Evolutionary conservation across 768 basidiomycete genomes (phyloP).

Genomic region (Suillus tomentosus): DNA sequence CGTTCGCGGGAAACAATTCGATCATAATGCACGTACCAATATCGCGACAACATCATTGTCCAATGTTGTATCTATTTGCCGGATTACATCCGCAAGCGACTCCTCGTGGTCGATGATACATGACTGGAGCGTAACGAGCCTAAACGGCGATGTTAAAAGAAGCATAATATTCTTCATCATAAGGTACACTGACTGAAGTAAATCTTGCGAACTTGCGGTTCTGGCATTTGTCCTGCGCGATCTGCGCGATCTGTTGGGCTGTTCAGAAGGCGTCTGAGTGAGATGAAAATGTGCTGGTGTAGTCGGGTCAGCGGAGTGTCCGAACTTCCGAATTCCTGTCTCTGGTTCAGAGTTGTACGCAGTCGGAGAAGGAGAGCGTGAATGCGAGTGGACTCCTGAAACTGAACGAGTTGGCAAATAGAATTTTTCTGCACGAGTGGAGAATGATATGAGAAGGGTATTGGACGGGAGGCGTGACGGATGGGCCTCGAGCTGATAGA

Average conservation of each 20-base stretch:
- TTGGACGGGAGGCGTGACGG: constrained; percentile 65
- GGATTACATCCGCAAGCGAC: constrained; percentile 50
- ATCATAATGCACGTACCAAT: constrained; percentile 42
- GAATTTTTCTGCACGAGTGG: constrained; percentile 60
- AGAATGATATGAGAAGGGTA: constrained; percentile 66
- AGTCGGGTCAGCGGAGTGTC: constrained; percentile 29
- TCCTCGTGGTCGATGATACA: constrained; percentile 51
- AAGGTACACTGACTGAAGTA: constrained; percentile 59
- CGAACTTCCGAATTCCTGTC: constrained; percentile 46
- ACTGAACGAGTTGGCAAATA: constrained; percentile 49
- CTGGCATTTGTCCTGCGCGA: constrained; percentile 34
- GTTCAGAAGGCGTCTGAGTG: neutral
- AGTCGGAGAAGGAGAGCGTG: constrained; percentile 57
- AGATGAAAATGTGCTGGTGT: constrained; percentile 3
- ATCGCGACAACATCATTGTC: constrained; percentile 40
- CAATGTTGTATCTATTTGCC: constrained; percentile 50
- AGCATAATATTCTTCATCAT: constrained; percentile 3
- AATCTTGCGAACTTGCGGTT: constrained; percentile 66
- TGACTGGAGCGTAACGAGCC: constrained; percentile 55
- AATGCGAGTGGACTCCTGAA: constrained; percentile 28
- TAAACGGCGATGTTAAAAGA: constrained; percentile 27
- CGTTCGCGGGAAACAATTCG: constrained; percentile 27
- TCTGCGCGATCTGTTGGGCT: constrained; percentile 21
- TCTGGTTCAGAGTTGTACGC: constrained; percentile 80
- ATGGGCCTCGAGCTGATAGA: constrained; percentile 38